Percentiles rank a stretch among this genome's conserved stretches.
Conservation (phyloP, 1,139 yeast species). For the Candida labiduridarum region DNA sequence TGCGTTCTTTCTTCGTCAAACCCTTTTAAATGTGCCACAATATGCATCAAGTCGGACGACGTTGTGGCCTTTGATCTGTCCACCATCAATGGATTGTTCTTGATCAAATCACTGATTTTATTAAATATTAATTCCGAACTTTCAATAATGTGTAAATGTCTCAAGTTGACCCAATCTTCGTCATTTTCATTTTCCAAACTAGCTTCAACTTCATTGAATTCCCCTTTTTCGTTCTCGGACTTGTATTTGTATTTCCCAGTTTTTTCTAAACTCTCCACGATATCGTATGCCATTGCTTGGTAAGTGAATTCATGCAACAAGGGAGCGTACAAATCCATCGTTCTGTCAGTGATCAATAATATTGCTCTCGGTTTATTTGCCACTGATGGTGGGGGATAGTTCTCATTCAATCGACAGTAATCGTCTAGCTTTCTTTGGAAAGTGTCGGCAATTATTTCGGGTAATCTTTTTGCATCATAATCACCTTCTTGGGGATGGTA, state of each 20-base stretch:
- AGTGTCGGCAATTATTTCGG: conserved; percentile 71
- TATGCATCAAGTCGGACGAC: conserved; percentile 62
- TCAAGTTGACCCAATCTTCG: conserved; percentile 70
- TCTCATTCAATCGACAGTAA: conserved; percentile 68
- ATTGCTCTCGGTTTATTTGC: conserved; percentile 70
- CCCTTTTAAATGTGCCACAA: conserved; percentile 68
- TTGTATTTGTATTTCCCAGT: conserved; percentile 61
- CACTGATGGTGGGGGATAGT: conserved; percentile 61
- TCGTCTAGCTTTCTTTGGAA: conserved; percentile 74
- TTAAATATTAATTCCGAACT: conserved; percentile 66
- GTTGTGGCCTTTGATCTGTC: conserved; percentile 64
- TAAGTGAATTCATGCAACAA: conserved; percentile 89
- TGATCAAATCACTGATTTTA: conserved; percentile 66
- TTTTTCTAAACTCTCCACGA: conserved; percentile 51
- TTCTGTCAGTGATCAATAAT: conserved; percentile 76
- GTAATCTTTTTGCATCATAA: conserved; percentile 61
- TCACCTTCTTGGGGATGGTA: conserved; percentile 53
- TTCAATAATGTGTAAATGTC: conserved; percentile 79
- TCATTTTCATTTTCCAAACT: conserved; percentile 64
- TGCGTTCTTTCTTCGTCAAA: conserved; percentile 69
- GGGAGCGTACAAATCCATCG: conserved; percentile 83
- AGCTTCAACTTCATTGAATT: conserved; percentile 39
- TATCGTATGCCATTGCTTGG: conserved; percentile 90
- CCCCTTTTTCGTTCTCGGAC: conserved; percentile 65
- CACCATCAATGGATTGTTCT: conserved; percentile 71